Evolutionary conservation across 106 monocot genomes (phyloP).

Genomic region (Dioscorea zingiberensis): DNA sequence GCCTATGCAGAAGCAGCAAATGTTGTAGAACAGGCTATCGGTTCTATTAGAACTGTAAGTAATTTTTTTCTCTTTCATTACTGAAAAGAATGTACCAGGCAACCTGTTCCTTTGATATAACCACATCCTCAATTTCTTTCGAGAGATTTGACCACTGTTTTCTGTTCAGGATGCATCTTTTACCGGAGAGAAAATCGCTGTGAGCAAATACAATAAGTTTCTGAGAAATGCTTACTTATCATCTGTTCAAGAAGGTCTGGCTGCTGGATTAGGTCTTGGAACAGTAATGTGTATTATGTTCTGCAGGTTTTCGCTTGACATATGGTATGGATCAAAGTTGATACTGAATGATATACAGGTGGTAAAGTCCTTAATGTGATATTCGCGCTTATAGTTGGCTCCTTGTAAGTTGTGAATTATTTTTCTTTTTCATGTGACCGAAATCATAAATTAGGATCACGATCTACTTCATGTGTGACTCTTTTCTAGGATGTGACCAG

Average conservation of each 20-base stretch:
- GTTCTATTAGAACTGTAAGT: conserved; percentile 52
- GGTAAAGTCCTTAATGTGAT: conserved; percentile 57
- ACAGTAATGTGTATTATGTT: conserved; percentile 25
- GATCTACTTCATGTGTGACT: conserved; percentile 95
- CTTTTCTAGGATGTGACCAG: conserved; percentile 94
- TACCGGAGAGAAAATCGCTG: conserved; percentile 59
- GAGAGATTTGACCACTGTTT: not conserved
- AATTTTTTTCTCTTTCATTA: too few relatives aligned
- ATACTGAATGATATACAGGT: conserved; percentile 46
- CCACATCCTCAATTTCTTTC: too few relatives aligned
- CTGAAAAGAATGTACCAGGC: too few relatives aligned
- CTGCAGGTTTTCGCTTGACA: conserved; percentile 41
- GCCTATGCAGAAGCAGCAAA: conserved; percentile 45
- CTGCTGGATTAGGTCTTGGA: conserved; percentile 51
- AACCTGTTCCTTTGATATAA: too few relatives aligned
- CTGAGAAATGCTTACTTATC: conserved; percentile 44
- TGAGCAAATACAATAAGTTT: conserved; percentile 44
- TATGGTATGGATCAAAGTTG: conserved; percentile 64
- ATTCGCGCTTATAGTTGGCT: conserved; percentile 48
- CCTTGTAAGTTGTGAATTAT: conserved; percentile 36
- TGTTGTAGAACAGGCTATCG: conserved; percentile 48
- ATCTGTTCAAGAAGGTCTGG: conserved; percentile 50
- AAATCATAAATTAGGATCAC: conserved; percentile 9
- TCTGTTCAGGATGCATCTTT: conserved; percentile 66
- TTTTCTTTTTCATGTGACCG: not conserved